Conservation (phyloP, 257 asterid species). For the Nicotiana noctiflora region DNA sequence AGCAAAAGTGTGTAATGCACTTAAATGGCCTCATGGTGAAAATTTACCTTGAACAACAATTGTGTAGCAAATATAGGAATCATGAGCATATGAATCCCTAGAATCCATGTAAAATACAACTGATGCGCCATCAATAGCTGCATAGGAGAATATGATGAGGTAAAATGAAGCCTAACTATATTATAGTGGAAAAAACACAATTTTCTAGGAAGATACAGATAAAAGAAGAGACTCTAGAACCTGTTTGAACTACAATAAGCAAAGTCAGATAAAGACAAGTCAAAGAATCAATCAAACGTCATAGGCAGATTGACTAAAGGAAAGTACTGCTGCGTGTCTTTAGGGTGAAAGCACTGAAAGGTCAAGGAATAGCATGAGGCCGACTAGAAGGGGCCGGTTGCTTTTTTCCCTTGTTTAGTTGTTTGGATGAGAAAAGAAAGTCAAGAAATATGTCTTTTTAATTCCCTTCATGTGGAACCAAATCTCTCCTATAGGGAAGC, state of each 20-base stretch:
- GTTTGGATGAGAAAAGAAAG: neutral
- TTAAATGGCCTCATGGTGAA: conserved; percentile 8
- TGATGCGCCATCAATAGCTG: conserved; percentile 72
- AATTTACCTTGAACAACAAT: conserved; percentile 62
- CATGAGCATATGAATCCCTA: conserved; percentile 31
- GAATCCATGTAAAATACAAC: conserved; percentile 66
- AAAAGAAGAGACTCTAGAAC: neutral
- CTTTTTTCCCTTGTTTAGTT: neutral
- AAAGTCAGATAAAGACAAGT: neutral
- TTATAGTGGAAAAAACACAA: neutral
- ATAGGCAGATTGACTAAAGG: neutral
- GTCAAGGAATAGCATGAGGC: neutral
- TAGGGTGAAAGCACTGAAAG: neutral
- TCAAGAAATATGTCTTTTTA: neutral
- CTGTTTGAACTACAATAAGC: neutral
- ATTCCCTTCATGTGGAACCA: too few species aligned
- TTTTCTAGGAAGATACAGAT: conserved; percentile 4
- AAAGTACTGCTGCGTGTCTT: neutral
- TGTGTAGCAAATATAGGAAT: conserved; percentile 51
- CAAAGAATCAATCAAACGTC: neutral
- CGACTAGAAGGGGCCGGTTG: neutral
- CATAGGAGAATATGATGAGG: conserved; percentile 15
- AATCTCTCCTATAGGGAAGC: too few species aligned
- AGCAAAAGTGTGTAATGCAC: neutral
- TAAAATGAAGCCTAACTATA: conserved; percentile 1